Evolutionary conservation across 495 filamentous ascomycete genomes (phyloP).

Genomic region (Xylaria scruposa): DNA sequence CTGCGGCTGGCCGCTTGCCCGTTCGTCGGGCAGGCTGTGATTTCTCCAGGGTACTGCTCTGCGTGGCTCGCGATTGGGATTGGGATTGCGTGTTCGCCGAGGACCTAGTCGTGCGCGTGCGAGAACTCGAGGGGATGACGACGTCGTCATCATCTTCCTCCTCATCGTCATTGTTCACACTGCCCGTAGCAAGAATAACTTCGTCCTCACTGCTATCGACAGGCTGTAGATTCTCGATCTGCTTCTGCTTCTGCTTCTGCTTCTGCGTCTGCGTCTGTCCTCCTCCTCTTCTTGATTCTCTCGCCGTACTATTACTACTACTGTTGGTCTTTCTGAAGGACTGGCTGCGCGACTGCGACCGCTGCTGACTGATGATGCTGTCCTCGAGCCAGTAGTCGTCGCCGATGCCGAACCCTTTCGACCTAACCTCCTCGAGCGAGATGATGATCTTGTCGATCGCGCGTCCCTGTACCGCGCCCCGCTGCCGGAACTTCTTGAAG

Average conservation of each 20-base stretch:
- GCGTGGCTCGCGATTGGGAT: conserved; percentile 44
- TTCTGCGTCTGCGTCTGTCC: conserved; percentile 1
- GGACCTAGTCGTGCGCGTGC: conserved; percentile 34
- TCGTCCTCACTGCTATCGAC: conserved; percentile 53
- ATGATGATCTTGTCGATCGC: conserved; percentile 70
- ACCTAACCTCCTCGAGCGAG: conserved; percentile 76
- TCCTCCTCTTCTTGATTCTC: conserved; percentile 12
- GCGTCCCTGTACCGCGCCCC: conserved; percentile 58
- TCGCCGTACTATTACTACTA: not conserved
- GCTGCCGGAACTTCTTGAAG: conserved; percentile 87
- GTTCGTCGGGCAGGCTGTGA: conserved; percentile 31
- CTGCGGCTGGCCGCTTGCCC: conserved; percentile 48
- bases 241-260: not conserved
- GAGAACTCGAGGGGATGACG: conserved; percentile 30
- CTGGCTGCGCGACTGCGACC: conserved; percentile 33
- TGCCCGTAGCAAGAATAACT: conserved; percentile 29
- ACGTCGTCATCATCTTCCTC: conserved; percentile 33
- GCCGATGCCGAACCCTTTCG: conserved; percentile 82
- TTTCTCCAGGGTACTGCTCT: conserved; percentile 33
- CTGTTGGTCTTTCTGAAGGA: conserved; percentile 29
- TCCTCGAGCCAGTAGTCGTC: conserved; percentile 79
- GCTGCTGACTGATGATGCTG: conserved; percentile 36
- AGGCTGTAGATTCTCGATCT: conserved; percentile 27
- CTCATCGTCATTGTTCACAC: conserved; percentile 34
- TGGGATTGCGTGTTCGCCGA: conserved; percentile 42